Evolutionary conservation across 371 early-diverging fungal species (phyloP).

Genomic region (Syncephalis plumigaleata): DNA sequence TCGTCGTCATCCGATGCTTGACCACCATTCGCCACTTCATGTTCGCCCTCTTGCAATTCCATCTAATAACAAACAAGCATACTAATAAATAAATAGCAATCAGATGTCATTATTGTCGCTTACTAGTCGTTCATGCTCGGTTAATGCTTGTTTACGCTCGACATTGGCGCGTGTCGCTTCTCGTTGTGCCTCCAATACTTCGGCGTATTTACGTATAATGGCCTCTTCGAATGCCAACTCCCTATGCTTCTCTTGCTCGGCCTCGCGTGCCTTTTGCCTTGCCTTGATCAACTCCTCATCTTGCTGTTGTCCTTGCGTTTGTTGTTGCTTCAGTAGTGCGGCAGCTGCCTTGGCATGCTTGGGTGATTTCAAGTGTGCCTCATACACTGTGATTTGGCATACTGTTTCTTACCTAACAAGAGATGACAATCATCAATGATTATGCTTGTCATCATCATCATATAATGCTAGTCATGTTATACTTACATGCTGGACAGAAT

Average conservation of each 20-base stretch:
- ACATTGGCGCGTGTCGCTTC: conserved; percentile 76
- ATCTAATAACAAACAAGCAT: not conserved
- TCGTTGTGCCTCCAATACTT: conserved; percentile 32
- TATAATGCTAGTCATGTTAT: not conserved
- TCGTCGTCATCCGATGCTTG: conserved; percentile 22
- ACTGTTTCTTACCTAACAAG: conserved; percentile 47
- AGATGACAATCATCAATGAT: not conserved
- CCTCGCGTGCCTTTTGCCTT: conserved; percentile 9
- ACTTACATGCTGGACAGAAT: conserved; percentile 67
- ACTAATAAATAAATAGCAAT: not conserved
- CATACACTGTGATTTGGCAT: conserved; percentile 73
- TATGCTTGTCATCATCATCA: not conserved
- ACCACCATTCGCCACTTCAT: not conserved
- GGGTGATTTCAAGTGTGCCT: conserved; percentile 70
- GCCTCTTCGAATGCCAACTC: conserved; percentile 46
- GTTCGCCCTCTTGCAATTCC: not conserved
- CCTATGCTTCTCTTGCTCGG: conserved; percentile 21
- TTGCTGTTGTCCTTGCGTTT: too few species aligned
- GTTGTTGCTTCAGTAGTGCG: too few species aligned
- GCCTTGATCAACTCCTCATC: conserved; percentile 12
- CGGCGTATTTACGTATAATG: conserved; percentile 36
- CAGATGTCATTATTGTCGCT: conserved; percentile 1
- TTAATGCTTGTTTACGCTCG: conserved; percentile 88
- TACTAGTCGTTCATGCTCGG: conserved; percentile 65
- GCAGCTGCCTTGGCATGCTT: conserved; percentile 78